Base-by-base conservation (phyloP, 257 asterid species). In the Parsonsia alboflavescens region DNA sequence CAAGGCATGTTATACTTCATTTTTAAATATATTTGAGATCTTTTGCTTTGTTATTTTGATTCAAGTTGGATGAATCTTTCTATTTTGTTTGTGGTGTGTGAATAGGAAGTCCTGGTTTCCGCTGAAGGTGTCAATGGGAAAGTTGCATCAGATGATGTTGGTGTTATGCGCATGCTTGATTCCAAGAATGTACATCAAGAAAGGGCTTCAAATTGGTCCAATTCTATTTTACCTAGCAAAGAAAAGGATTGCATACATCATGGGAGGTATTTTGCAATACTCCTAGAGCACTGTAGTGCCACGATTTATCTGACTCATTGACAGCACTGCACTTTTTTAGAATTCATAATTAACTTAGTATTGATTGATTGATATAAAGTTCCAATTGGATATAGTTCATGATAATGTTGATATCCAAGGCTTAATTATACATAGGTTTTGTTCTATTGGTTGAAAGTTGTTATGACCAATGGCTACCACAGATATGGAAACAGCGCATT, bases 31-130 rank as follows among this genome's bases (percentile, higher is more conserved):
- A 5, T 70, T 22, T 28, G 30, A 41, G 73, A 53, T 76, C 13
- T 83, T 58, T 39, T 65, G 30, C 12, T 59, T 21, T 16, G 21
- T 30, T 71, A 64, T 46, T 62, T 44, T 36, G 67, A 58, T 59
- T 65, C 58, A n/a, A 39, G 56, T 15, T 58, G 30, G 71, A 39
- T 64, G 68, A 49, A 16, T 13, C 57, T 80, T 56, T 39, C 72
- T 41, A 22, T 71, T n/a, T 75, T 61, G 36, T 24, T 74, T 50
- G 63, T 76, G 68, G 30, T 73, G 62, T 45, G 28, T 79, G 79
- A 74, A 67, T 84, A 93, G 98, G 93, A 88, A 67, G 79, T 86
- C 72, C 64, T 72, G 33, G 84, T 85, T 76, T 89, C 89, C 70
- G 87, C 91, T 66, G 78, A 88, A 82, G 89, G 87, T 52, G 77